Percentiles rank a stretch among this genome's conserved stretches.
Conservation (phyloP, 352 stramenopile species). For the Globisporangium abappressorium region DNA sequence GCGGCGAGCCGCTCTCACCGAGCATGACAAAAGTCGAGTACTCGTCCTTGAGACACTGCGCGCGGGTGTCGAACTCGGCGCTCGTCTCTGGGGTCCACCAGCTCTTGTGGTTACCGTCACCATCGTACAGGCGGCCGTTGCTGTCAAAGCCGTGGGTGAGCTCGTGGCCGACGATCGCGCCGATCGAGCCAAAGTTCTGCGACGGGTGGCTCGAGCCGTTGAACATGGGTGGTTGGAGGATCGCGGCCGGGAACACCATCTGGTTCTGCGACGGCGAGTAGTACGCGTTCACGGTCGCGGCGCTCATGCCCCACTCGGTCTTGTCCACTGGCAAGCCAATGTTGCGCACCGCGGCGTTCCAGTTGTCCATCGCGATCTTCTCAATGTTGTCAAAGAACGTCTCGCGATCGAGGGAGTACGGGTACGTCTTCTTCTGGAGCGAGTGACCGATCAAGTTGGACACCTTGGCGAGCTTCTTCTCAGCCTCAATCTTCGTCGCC, state of each 20-base stretch:
- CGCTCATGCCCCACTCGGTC: constrained; percentile 84
- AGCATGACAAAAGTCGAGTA: constrained; percentile 43
- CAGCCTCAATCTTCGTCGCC: too few relatives aligned
- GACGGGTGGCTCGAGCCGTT: constrained; percentile 63
- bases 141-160: constrained; percentile 94
- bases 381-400: constrained; percentile 71
- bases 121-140: constrained; percentile 83
- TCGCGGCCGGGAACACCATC: constrained; percentile 62
- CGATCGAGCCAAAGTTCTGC: constrained; percentile 91
- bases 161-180: constrained; percentile 91
- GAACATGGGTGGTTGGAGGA: constrained; percentile 93
- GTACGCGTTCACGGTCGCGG: constrained; percentile 89
- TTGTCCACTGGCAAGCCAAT: constrained; percentile 47
- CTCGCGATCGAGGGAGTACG: neutral
- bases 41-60: constrained; percentile 51
- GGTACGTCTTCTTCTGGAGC: too few relatives aligned
- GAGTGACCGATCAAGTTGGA: too few relatives aligned
- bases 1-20: constrained; percentile 24
- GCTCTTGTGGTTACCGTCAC: constrained; percentile 83
- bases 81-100: constrained; percentile 88
- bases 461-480: too few relatives aligned
- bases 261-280: constrained; percentile 69
- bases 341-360: constrained; percentile 23
- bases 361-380: constrained; percentile 29
- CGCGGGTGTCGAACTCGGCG: constrained; percentile 60